Conservation (phyloP, 2,329 filamentous ascomycete genomes). For the Nemania sp. region DNA sequence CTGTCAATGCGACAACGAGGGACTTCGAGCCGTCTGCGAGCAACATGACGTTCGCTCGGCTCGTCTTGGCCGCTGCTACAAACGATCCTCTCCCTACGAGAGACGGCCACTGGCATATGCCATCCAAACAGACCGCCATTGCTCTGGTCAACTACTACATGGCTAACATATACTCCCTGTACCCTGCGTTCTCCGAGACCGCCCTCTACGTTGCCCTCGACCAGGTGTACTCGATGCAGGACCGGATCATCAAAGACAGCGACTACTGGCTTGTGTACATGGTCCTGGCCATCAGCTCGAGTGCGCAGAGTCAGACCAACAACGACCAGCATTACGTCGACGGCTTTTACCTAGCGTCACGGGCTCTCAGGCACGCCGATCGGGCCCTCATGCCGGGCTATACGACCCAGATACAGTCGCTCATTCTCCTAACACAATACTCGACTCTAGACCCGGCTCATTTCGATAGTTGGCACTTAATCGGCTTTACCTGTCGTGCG, state of each 20-base stretch:
- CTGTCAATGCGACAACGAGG: slow-evolving; percentile 90
- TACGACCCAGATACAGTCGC: slow-evolving; percentile 81
- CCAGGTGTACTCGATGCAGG: slow-evolving; percentile 75
- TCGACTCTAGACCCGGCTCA: slow-evolving; percentile 87
- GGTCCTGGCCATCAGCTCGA: slow-evolving; percentile 82
- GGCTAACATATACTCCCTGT: slow-evolving; percentile 76
- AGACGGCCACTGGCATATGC: slow-evolving; percentile 65
- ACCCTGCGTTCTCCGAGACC: slow-evolving; percentile 83
- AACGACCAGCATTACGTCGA: slow-evolving; percentile 66
- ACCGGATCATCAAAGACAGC: slow-evolving; percentile 64
- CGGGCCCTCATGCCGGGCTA: slow-evolving; percentile 84
- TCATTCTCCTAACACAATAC: slow-evolving; percentile 86
- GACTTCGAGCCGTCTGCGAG: slow-evolving; percentile 89
- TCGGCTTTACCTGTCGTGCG: slow-evolving; percentile 86
- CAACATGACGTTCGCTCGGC: slow-evolving; percentile 88
- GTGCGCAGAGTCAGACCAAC: slow-evolving; percentile 71
- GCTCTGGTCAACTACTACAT: slow-evolving; percentile 82
- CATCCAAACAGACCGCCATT: slow-evolving; percentile 69
- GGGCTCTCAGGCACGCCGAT: slow-evolving; percentile 78
- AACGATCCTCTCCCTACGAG: slow-evolving; percentile 73
- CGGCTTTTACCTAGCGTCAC: slow-evolving; percentile 60
- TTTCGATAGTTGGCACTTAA: slow-evolving; percentile 92
- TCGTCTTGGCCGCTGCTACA: slow-evolving; percentile 81
- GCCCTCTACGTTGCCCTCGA: slow-evolving; percentile 78
- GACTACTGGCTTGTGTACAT: slow-evolving; percentile 89